Conservation (phyloP, 176 grass and related monocot species). For the Bromus sterilis region DNA sequence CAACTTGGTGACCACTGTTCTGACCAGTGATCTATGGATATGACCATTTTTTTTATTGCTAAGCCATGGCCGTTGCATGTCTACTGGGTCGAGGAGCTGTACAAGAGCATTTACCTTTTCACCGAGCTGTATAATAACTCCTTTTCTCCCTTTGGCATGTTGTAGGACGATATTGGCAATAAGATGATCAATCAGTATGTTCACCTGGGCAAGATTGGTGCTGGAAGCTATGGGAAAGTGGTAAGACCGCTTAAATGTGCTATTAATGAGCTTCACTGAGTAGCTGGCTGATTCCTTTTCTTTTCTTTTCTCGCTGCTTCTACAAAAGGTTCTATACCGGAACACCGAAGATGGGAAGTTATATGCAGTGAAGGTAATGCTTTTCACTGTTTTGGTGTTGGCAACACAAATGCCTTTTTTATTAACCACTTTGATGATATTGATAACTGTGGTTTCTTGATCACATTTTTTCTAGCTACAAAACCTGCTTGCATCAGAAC, state of each 20-base stretch:
- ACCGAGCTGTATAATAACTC: background rate
- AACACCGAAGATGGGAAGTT: slow-evolving; percentile 61
- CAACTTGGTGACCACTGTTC: background rate
- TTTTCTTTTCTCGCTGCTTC: background rate
- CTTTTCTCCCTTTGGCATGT: slow-evolving; percentile 1
- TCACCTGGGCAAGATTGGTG: slow-evolving; percentile 61
- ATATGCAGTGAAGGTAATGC: slow-evolving; percentile 76
- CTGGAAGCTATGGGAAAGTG: slow-evolving; percentile 98
- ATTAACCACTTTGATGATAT: background rate
- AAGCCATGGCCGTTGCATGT: background rate
- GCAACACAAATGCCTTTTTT: background rate
- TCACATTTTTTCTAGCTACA: background rate
- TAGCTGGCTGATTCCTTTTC: background rate
- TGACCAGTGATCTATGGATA: background rate
- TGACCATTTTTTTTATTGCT: slow-evolving; percentile 1
- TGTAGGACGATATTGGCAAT: slow-evolving; percentile 67
- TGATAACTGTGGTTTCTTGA: background rate
- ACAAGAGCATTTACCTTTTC: background rate
- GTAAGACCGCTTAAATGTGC: slow-evolving; percentile 39
- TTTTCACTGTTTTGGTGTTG: background rate
- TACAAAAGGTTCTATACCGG: slow-evolving; percentile 62
- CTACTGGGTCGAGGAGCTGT: background rate
- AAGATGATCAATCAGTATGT: slow-evolving; percentile 94
- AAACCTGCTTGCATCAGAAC: background rate
- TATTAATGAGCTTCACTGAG: background rate